Conservation (phyloP, 768 basidiomycete species). For the Suillus placidus region DNA sequence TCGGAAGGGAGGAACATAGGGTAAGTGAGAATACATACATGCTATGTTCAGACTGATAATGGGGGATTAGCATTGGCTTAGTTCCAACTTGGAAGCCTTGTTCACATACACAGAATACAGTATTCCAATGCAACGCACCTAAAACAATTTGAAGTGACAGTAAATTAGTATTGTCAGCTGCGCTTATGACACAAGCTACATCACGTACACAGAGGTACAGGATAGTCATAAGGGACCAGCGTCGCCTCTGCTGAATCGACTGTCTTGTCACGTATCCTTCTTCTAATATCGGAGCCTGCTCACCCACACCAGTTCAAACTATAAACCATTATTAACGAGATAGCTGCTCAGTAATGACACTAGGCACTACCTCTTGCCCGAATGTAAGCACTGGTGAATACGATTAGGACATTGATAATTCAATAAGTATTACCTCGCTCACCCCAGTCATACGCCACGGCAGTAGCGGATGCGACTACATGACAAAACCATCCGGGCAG, state of each 20-base stretch:
- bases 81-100: not conserved
- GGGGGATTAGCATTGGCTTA: not conserved
- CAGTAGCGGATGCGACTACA: not conserved
- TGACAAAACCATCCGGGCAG: not conserved
- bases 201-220: not conserved
- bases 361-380: slow-evolving; percentile 6
- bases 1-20: not conserved
- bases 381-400: not conserved
- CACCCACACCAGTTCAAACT: slow-evolving; percentile 3
- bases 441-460: slow-evolving; percentile 1
- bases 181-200: not conserved
- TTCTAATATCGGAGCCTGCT: not conserved
- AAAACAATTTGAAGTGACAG: not conserved
- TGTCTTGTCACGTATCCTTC: too few species aligned
- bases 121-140: slow-evolving; percentile 2
- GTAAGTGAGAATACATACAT: not conserved
- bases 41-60: not conserved
- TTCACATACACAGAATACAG: not conserved
- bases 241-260: not conserved
- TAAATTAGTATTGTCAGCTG: not conserved
- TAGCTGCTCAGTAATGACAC: not conserved
- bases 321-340: slow-evolving; percentile 1
- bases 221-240: not conserved
- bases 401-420: not conserved
- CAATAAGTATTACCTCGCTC: not conserved